Evolutionary conservation across 371 early-diverging fungal genomes (phyloP).

Genomic region (Furculomyces boomerangus): DNA sequence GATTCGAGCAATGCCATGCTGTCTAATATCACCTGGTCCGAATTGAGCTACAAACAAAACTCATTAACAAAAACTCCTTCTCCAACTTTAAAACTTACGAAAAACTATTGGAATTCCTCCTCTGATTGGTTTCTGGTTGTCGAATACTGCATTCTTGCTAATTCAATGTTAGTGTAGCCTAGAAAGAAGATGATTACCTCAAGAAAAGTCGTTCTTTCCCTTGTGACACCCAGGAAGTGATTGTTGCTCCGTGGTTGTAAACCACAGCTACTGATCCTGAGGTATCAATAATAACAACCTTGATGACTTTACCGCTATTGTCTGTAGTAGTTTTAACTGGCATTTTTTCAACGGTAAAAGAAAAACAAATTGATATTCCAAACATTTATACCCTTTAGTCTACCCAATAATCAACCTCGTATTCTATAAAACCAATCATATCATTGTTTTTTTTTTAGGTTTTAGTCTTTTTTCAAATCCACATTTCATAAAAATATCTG

Average conservation of each 20-base stretch:
- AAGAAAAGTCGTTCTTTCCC: slow-evolving; percentile 27
- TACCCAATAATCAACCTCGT: too few species aligned
- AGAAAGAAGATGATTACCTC: slow-evolving; percentile 3
- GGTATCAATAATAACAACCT: background rate
- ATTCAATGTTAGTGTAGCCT: background rate
- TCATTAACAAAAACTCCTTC: too few species aligned
- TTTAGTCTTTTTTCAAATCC: too few species aligned
- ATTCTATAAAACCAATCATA: too few species aligned
- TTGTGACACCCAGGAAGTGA: slow-evolving; percentile 27
- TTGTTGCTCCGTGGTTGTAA: slow-evolving; percentile 26
- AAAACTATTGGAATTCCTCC: slow-evolving; percentile 35
- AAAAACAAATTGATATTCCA: too few species aligned
- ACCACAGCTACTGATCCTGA: slow-evolving; percentile 7
- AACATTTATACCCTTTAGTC: too few species aligned
- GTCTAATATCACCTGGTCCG: slow-evolving; percentile 24
- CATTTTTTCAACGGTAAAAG: background rate
- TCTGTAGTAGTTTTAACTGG: slow-evolving; percentile 2
- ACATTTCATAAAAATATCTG: too few species aligned
- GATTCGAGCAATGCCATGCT: slow-evolving; percentile 74
- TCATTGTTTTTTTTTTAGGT: too few species aligned
- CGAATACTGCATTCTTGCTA: slow-evolving; percentile 20
- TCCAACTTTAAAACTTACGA: too few species aligned
- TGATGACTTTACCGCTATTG: background rate
- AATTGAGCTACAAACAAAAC: slow-evolving; percentile 20
- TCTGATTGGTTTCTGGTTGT: slow-evolving; percentile 26